Base-by-base conservation (phyloP, 768 basidiomycete genomes). In the Amanita fuliginea region DNA sequence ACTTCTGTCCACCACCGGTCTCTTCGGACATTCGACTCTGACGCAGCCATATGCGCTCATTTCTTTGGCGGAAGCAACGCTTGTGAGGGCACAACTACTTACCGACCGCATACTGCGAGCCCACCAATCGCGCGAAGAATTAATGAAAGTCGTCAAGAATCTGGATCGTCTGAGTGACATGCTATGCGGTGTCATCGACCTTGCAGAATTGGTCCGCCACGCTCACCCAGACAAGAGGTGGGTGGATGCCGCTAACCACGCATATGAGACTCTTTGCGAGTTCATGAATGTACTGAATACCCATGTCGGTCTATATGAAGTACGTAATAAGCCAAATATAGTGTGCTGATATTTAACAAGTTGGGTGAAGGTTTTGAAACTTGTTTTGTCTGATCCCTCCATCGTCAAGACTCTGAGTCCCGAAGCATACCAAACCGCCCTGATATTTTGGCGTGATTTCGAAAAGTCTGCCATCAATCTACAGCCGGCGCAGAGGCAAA, bases 221-320 rank as follows among this genome's bases (percentile, higher is more conserved):
- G 83, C 91, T 0, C 94, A 98, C 69, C 93, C 95, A 1, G 90
- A 96, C 60, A 69, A 72, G 22, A 59, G 65, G 41, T 98, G 95
- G 94, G 75, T 89, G 13, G 74, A 79, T 13, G 83, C 83, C 44
- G 89, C 89, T 40, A 89, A 96, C 60, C 73, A 76, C 53, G 86
- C 87, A 37, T 97, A 98, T 64, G 93, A 92, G 64, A 80, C 77
- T 53, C 71, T 98, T 54, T 97, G 92, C 69, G 88, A 93, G 67
- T 94, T 87, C 64, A 98, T 99, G 94, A 97, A 97, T 64, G 81
- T 89, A 41, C 71, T 98, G 52, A 99, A 99, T 65, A 97, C 94
- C 28, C 76, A 98, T 69, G 81, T 85, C 30, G 90, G 86, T 34
- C 71, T 99, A 41, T 94, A 93, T 55, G 76, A 90, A 69, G 94